Conservation (phyloP, 192 early-diverging fungal species). For the Backusella parvicylindrica region DNA sequence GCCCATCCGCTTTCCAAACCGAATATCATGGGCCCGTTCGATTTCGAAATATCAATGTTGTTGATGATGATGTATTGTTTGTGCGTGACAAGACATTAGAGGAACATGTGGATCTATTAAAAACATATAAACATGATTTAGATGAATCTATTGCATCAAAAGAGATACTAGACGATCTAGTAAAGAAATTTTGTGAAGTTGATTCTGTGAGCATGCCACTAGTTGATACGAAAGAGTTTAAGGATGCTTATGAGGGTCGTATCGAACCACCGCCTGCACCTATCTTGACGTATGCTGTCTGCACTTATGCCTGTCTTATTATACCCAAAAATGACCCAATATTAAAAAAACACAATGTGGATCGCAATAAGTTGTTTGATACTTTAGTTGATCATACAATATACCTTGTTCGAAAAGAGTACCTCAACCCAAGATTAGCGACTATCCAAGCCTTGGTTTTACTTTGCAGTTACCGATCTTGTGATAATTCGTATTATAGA, state of each 20-base stretch:
- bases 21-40: neutral
- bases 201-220: conserved; percentile 10
- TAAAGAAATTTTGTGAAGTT: conserved; percentile 14
- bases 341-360: neutral
- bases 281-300: conserved; percentile 14
- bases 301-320: conserved; percentile 7
- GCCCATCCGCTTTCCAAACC: neutral
- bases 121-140: neutral
- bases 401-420: conserved; percentile 50
- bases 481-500: conserved; percentile 8
- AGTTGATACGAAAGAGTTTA: conserved; percentile 7
- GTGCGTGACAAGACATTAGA: conserved; percentile 15
- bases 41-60: conserved; percentile 11
- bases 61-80: conserved; percentile 22
- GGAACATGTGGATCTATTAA: neutral
- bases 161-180: neutral
- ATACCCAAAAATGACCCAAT: conserved; percentile 7
- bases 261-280: neutral
- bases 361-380: conserved; percentile 8
- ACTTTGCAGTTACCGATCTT: conserved; percentile 48
- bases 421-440: conserved; percentile 45
- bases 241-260: conserved; percentile 4
- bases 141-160: neutral
- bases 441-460: conserved; percentile 62
- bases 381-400: conserved; percentile 7